Evolutionary conservation across 1,284 basidiomycete genomes (phyloP).

Genomic region (Fistulinella cinereoalba): DNA sequence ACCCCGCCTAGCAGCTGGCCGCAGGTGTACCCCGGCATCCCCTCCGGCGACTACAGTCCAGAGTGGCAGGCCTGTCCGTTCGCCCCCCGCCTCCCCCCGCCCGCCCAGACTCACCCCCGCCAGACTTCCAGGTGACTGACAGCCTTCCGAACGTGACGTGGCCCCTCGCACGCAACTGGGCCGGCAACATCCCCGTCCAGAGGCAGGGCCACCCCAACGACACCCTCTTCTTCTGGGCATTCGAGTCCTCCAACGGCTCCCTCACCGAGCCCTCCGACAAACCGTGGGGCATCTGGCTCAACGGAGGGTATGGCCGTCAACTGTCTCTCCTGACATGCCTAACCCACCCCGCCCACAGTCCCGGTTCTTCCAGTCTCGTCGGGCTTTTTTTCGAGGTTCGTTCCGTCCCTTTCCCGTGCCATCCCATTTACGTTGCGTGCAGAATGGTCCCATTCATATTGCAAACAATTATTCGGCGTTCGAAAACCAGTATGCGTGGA

Average conservation of each 20-base stretch:
- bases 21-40: constrained; percentile 32
- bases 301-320: constrained; percentile 53
- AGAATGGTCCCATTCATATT: constrained; percentile 69
- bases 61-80: constrained; percentile 62
- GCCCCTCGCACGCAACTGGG: constrained; percentile 52
- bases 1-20: constrained; percentile 34
- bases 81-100: not conserved
- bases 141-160: constrained; percentile 65
- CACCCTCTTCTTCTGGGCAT: constrained; percentile 71
- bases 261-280: constrained; percentile 44
- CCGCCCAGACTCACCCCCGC: not conserved
- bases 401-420: not conserved
- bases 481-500: constrained; percentile 56
- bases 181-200: constrained; percentile 66
- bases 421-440: not conserved
- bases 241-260: constrained; percentile 60
- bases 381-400: constrained; percentile 63
- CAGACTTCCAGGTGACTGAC: constrained; percentile 56
- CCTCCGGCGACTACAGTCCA: constrained; percentile 48
- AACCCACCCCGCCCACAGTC: constrained; percentile 37
- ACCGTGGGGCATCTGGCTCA: constrained; percentile 76
- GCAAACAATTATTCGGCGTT: constrained; percentile 46
- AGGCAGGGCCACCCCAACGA: constrained; percentile 65
- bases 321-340: not conserved
- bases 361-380: constrained; percentile 66